phyloP scores from a whole-genome alignment of 768 basidiomycete species.

The Phanerochaete sordida region DNA sequence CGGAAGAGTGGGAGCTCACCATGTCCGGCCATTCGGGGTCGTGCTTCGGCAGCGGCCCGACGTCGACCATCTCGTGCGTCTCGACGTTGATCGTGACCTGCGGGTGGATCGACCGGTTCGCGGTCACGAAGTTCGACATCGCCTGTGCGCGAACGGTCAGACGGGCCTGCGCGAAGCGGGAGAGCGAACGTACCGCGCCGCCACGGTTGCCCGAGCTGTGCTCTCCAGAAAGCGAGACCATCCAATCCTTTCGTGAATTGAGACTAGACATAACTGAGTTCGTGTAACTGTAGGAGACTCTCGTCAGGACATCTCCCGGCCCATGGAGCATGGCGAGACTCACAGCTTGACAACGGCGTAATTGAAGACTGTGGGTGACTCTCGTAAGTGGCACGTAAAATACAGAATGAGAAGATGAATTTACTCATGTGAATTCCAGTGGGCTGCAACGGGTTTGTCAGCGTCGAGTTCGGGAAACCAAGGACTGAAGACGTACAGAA shows the following conservation, averaged over 20 bases:
- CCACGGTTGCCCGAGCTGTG: not conserved
- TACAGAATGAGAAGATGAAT: not conserved
- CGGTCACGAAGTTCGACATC: not conserved
- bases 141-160: not conserved
- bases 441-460: not conserved
- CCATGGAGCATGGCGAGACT: not conserved
- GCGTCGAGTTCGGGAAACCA: not conserved
- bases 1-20: not conserved
- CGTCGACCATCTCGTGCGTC: slow-evolving; percentile 13
- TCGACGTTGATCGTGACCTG: slow-evolving; percentile 15
- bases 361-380: slow-evolving; percentile 13
- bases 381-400: not conserved
- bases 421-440: slow-evolving; percentile 9
- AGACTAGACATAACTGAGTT: slow-evolving; percentile 11
- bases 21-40: slow-evolving; percentile 10
- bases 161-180: not conserved
- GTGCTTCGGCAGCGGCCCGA: slow-evolving; percentile 1
- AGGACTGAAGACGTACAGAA: not conserved
- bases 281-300: slow-evolving; percentile 4
- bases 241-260: slow-evolving; percentile 10
- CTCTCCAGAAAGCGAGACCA: not conserved
- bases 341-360: slow-evolving; percentile 34
- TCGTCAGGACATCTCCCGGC: too few species aligned
- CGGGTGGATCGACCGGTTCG: not conserved
- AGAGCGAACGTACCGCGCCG: not conserved